Conservation (phyloP, 257 asterid species). For the Anisodus acutangulus region DNA sequence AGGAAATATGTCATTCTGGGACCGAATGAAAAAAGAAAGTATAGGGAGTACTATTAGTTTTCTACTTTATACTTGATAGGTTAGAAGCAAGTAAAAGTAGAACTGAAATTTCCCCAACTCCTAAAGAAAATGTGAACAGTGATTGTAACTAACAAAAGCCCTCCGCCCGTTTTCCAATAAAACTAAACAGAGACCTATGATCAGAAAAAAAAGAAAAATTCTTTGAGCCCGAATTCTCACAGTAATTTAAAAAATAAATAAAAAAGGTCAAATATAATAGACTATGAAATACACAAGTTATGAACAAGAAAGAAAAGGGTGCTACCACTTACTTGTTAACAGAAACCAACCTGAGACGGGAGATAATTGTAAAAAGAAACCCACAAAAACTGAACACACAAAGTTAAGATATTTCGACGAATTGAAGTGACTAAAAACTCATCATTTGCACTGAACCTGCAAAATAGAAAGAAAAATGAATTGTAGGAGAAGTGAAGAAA, state of each 20-base stretch:
- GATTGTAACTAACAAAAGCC: neutral
- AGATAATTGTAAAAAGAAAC: neutral
- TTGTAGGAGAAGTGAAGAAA: neutral
- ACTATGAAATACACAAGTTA: neutral
- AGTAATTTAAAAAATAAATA: neutral
- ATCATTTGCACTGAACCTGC: conserved; percentile 26
- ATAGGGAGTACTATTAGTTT: too few relatives aligned
- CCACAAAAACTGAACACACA: neutral
- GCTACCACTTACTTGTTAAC: conserved; percentile 24
- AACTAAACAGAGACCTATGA: neutral
- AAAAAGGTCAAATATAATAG: neutral
- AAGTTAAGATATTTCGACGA: conserved; percentile 28
- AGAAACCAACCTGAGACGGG: neutral
- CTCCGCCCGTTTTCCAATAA: neutral
- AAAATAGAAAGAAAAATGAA: neutral
- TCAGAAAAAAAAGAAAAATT: neutral
- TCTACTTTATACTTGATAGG: neutral
- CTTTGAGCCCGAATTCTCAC: neutral
- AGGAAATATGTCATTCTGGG: too few relatives aligned
- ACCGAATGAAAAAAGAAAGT: too few relatives aligned
- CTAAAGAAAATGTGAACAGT: neutral
- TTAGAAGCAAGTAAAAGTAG: neutral
- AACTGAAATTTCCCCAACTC: neutral
- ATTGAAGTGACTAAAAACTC: conserved; percentile 29
- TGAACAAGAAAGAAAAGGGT: neutral